phyloP scores from a whole-genome alignment of 2,329 filamentous ascomycete species.

The Aspergillus chevalieri region DNA sequence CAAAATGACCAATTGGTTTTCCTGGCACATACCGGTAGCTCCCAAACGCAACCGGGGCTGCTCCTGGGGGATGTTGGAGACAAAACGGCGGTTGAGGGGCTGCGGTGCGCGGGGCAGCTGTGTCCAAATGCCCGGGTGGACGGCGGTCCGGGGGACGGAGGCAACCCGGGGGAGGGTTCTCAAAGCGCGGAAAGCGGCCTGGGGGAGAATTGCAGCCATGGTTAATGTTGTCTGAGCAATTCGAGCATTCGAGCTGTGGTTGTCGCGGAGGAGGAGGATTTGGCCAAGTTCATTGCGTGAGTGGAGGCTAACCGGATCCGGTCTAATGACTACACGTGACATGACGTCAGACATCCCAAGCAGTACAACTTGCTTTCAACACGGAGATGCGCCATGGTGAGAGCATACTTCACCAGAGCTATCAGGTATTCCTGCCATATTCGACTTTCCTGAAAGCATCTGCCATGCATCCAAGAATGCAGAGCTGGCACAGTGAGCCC shows the following conservation, averaged over 20 bases:
- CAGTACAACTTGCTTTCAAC: not conserved
- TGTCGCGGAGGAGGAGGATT: not conserved
- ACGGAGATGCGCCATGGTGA: not conserved
- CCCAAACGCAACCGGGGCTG: conserved; percentile 31
- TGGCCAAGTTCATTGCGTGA: not conserved
- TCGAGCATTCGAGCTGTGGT: not conserved
- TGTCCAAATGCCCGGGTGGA: conserved; percentile 13
- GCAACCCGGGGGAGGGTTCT: conserved; percentile 17
- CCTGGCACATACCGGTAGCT: conserved; percentile 22
- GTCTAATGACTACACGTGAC: not conserved
- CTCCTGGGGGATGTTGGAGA: conserved; percentile 21
- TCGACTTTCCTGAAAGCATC: too few relatives aligned
- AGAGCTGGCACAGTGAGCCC: too few relatives aligned
- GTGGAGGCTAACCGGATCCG: not conserved
- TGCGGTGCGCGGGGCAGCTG: conserved; percentile 15
- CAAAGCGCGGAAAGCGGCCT: conserved; percentile 20
- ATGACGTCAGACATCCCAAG: not conserved
- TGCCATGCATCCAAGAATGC: too few relatives aligned
- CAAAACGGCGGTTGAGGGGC: conserved; percentile 24
- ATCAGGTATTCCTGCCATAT: not conserved
- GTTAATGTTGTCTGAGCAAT: not conserved
- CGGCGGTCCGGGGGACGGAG: conserved; percentile 16
- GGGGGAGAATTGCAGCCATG: conserved; percentile 26
- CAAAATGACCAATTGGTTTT: not conserved
- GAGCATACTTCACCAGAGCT: not conserved